These are phyloP conservation scores for Rhynchosporium graminicola DNA, from an alignment of 2,329 filamentous ascomycete genomes.

Conservation along the genomic window DNA sequence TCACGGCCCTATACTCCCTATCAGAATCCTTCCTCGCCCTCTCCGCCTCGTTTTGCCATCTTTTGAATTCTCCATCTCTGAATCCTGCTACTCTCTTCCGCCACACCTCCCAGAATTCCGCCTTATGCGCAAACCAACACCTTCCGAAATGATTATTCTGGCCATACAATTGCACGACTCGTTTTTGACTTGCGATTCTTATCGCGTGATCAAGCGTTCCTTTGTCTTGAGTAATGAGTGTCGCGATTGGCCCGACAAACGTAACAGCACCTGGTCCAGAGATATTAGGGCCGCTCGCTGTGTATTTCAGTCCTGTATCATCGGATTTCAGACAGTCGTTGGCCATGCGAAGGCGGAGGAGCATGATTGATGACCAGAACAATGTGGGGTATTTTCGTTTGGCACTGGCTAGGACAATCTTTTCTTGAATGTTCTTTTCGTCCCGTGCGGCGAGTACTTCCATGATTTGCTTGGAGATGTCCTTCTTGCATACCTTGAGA, in stretches of 20 bases:
- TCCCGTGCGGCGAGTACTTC: no score
- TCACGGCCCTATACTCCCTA: no score
- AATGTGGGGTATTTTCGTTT: background rate
- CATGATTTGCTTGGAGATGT: no score
- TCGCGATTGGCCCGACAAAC: background rate
- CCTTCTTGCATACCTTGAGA: no score
- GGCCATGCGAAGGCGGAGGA: conserved; percentile 1
- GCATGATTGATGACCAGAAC: background rate
- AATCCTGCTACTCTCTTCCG: no score
- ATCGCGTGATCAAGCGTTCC: background rate
- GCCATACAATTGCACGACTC: background rate
- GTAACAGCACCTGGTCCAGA: conserved; percentile 5
- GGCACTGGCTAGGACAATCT: background rate
- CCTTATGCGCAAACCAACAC: no score
- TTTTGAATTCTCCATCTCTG: no score
- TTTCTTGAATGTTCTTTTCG: no score
- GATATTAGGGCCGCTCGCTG: background rate
- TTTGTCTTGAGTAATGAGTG: background rate
- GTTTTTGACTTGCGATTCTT: background rate
- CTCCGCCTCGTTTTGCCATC: no score
- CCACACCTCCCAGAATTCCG: no score
- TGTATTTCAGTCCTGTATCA: background rate
- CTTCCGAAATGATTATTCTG: background rate
- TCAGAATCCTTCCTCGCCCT: no score
- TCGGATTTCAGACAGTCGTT: background rate